These are phyloP conservation scores for Escallonia rubra DNA, from an alignment of 129 eudicot genomes.

Conservation along the genomic window DNA sequence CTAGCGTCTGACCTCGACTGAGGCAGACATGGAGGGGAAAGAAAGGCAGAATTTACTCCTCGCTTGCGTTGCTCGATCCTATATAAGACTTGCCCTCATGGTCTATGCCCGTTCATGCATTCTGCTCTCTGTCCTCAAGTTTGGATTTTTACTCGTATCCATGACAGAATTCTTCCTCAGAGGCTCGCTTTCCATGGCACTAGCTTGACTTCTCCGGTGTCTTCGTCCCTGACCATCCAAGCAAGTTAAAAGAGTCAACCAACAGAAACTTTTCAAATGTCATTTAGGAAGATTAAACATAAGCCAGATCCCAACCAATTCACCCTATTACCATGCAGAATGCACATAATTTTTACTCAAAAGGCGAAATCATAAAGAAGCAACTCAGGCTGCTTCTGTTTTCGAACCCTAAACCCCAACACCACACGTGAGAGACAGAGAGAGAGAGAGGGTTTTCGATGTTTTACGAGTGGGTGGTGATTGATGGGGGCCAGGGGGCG, in stretches of 20 bases:
- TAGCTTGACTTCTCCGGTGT: constrained; percentile 41
- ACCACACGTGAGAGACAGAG: no score
- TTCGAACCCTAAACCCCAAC: no score
- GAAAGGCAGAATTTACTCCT: constrained; percentile 17
- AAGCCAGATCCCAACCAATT: no score
- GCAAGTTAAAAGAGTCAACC: constrained; percentile 8
- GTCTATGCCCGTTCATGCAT: not conserved
- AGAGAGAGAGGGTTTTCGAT: no score
- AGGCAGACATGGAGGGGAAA: constrained; percentile 13
- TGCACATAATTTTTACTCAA: no score
- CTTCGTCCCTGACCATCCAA: constrained; percentile 53
- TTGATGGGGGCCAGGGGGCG: no score
- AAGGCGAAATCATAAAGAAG: no score
- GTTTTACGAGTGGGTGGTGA: no score
- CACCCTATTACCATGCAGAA: no score
- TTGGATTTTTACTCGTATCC: constrained; percentile 29
- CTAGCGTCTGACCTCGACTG: constrained; percentile 1
- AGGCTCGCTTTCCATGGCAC: constrained; percentile 42
- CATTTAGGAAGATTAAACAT: no score
- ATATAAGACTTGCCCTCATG: not conserved
- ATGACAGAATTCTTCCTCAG: constrained; percentile 42
- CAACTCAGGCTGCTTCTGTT: no score
- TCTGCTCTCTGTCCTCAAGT: constrained; percentile 5
- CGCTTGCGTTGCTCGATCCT: constrained; percentile 6
- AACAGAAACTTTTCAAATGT: not conserved